Evolutionary conservation across 352 stramenopile species (phyloP), one percentile per base, ranked within the genome.

Genomic region (Phytophthora capsici): DNA sequence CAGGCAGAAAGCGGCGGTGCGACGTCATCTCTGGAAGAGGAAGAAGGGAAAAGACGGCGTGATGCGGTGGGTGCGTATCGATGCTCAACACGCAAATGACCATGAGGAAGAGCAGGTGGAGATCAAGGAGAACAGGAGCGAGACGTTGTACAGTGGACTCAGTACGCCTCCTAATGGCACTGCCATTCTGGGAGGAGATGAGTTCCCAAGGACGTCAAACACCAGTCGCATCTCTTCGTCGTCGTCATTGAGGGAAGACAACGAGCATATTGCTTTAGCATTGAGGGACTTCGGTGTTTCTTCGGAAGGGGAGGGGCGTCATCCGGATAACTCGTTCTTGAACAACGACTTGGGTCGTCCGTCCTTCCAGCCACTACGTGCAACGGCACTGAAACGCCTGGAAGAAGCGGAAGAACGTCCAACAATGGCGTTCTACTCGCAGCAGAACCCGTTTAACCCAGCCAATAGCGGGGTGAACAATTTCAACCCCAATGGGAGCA

Each of bases 1-100:
- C 12, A 74, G 86, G 7, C 86, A 95, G 46, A 95, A 93, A 54
- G 86, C 84, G 1, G 86, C 84, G 1, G 81, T 93, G 69, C 79
- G 86, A 3, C 79, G 86, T 7, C 84, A 93, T 38, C 63, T 94
- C 30, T 94, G 86, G 86, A 79, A 84, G 61, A 70, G 86, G 19
- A 91, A 93, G 55, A 77, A 82, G 6, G 84, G 84, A 14, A 71
- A 76, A 37, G 86, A 95, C 54, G 86, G 86, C 25, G 61, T 82
- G 38, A 87, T 95, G 77, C 82, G 82, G 22, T 95, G 86, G 86
- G 78, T 93, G 49, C 78, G 86, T 32, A 93, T 96, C 58, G 85
- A 93, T 60, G 75, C 78, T 2, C 45, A 84, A 48, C 67, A 80
- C 22, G 66, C 40, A 0, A 49, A 74, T 5, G 50, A 69, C 1